These are phyloP conservation scores for Saccharomycopsis sp. DNA, from an alignment of 805 yeast species.

Conservation along the genomic window DNA sequence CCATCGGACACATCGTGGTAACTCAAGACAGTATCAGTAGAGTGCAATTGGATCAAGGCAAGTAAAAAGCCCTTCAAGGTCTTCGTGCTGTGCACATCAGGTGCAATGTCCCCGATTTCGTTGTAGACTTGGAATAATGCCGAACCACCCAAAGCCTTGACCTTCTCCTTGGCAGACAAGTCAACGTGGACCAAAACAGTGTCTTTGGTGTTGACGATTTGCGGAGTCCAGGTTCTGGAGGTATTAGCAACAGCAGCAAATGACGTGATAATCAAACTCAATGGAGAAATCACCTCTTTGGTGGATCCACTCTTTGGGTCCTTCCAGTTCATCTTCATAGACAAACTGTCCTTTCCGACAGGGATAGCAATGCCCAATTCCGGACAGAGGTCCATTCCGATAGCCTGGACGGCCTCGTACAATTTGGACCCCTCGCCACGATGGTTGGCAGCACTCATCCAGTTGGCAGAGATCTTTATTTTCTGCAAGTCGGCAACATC, in stretches of 20 bases:
- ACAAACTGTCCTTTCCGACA: constrained; percentile 98
- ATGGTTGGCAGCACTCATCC: constrained; percentile 98
- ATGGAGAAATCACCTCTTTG: constrained; percentile 91
- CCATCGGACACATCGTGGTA: constrained; percentile 98
- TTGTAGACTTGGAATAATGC: constrained; percentile 91
- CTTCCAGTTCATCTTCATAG: constrained; percentile 98
- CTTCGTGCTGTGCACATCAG: constrained; percentile 68
- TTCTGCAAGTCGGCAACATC: constrained; percentile 69
- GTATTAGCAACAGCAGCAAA: constrained; percentile 84
- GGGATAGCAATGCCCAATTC: constrained; percentile 88
- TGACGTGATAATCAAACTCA: constrained; percentile 85
- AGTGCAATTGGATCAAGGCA: constrained; percentile 67
- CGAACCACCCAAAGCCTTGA: constrained; percentile 78
- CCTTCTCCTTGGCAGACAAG: constrained; percentile 47
- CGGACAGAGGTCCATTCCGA: constrained; percentile 92
- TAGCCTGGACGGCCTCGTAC: constrained; percentile 95
- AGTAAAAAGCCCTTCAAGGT: constrained; percentile 64
- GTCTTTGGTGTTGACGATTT: constrained; percentile 45
- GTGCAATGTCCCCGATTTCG: constrained; percentile 76
- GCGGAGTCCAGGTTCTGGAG: constrained; percentile 93
- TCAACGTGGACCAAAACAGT: constrained; percentile 75
- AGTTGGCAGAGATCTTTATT: constrained; percentile 88
- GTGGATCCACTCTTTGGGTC: constrained; percentile 29
- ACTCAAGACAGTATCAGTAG: constrained; percentile 56
- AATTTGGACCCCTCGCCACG: constrained; percentile 92